These are phyloP conservation scores for Podospora conica DNA, from an alignment of 495 filamentous ascomycete genomes.

Conservation along the genomic window DNA sequence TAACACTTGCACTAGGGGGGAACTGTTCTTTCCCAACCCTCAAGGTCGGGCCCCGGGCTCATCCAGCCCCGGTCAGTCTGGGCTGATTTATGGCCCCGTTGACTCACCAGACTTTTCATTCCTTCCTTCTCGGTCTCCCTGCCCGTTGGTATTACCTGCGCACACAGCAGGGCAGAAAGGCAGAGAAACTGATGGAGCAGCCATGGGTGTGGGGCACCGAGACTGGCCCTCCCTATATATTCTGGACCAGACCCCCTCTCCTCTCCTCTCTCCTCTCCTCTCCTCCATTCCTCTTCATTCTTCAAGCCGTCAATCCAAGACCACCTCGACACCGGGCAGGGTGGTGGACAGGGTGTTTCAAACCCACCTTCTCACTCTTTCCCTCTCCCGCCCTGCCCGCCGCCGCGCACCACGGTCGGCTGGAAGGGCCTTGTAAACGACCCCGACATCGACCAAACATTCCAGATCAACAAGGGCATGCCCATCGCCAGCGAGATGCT, in stretches of 20 bases:
- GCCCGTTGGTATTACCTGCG: no score
- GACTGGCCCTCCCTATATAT: no score
- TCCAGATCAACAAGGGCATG: constrained; percentile 99
- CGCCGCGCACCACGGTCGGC: constrained; percentile 92
- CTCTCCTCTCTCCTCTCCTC: background rate
- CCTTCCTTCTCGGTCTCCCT: background rate
- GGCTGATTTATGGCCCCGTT: background rate
- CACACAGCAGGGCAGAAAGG: no score
- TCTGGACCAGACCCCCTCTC: no score
- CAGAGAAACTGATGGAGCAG: no score
- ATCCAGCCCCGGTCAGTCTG: background rate
- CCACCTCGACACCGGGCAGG: background rate
- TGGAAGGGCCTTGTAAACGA: constrained; percentile 99
- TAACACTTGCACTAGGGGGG: background rate
- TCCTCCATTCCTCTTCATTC: no score
- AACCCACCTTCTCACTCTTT: background rate
- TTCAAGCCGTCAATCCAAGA: background rate
- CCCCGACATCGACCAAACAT: constrained; percentile 94
- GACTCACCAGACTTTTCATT: background rate
- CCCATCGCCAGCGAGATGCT: constrained; percentile 97
- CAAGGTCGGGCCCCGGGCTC: no score
- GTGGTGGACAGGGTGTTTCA: background rate
- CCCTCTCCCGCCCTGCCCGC: background rate
- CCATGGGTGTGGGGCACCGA: background rate
- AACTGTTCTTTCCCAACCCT: background rate